Base-by-base conservation (phyloP, 1,139 yeast genomes). In the Zygoascus sp. region DNA sequence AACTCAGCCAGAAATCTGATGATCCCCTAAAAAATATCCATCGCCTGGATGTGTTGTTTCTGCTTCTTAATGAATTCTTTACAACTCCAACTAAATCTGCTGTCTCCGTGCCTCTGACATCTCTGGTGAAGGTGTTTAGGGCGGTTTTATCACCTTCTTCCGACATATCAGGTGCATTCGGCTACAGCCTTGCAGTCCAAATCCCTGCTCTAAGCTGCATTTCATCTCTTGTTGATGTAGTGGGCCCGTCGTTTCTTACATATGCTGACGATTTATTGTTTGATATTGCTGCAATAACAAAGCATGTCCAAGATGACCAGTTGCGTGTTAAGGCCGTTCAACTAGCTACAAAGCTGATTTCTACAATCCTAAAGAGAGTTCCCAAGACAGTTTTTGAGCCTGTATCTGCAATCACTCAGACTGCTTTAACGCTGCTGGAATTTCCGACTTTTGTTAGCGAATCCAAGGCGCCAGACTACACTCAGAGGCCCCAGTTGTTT, bases 91-190 rank as follows among this genome's bases (percentile, higher is more conserved):
- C 65, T 1, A 58, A 58, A 40, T 36, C 48, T 3, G 52, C 53
- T 5, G 64, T 64, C 21, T 57, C 57, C 39, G 44, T 64, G 6
- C 68, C 68, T 2, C 32, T 63, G 4, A 63, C 65, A 0, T 44
- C 47, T 15, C 42, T 64, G 13, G 51, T 58, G 16, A 49, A 51
- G 3, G 52, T 64, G 13, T 47, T 54, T 2, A 49, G 54, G 15
- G 46, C 47, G 6, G 40, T 52, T 15, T 51, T 63, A 34, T 32
- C 54, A 7, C 44, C 55, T 1, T 46, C 44, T 3, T 36, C 58
- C 20, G 61, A 60, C 13, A 60, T 61, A 42, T 46, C 55, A 19
- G 10, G 35, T 22, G 25, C 32, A 25, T 22, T 41, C 39, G 45
- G 41, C 25, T 36, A 34, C 17, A 11, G 21, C 21, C 5, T 40